Percentiles rank a stretch among this genome's conserved stretches.
phyloP scores from a whole-genome alignment of 139 green algal species.

The Marvania coccoides region DNA sequence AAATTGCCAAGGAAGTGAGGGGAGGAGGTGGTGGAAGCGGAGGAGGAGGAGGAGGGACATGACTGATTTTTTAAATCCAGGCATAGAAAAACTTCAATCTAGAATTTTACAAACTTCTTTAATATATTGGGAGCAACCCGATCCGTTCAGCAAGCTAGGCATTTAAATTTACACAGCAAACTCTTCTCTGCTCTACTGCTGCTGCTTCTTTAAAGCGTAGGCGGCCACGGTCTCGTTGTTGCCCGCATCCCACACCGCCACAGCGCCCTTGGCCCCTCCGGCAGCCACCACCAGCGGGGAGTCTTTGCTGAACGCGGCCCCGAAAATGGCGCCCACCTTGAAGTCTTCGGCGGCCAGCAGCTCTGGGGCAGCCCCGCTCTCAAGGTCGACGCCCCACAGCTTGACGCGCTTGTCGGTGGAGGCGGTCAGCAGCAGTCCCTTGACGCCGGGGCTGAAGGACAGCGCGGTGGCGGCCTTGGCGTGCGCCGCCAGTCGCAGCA shows the following conservation, averaged over 20 bases:
- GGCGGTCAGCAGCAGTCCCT: constrained; percentile 73
- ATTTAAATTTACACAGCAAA: no score
- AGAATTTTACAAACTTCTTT: no score
- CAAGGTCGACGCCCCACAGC: constrained; percentile 74
- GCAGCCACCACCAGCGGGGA: constrained; percentile 65
- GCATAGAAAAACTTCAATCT: no score
- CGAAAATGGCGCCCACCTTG: constrained; percentile 71
- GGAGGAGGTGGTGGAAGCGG: neutral
- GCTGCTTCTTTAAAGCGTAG: constrained; percentile 6
- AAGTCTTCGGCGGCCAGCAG: constrained; percentile 66
- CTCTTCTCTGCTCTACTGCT: no score
- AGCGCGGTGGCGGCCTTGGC: constrained; percentile 71
- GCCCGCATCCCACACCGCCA: constrained; percentile 77
- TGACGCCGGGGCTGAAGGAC: constrained; percentile 52
- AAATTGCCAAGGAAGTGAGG: constrained; percentile 9
- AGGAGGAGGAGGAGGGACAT: no score
- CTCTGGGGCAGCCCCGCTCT: constrained; percentile 30
- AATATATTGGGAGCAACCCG: no score
- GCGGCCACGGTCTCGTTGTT: constrained; percentile 25
- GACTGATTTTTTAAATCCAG: no score
- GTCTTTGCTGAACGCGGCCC: constrained; percentile 54
- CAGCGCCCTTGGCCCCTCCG: constrained; percentile 69
- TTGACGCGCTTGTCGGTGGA: constrained; percentile 94
- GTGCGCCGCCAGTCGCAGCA: constrained; percentile 78
- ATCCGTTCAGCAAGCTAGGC: no score